phyloP scores from a whole-genome alignment of 306 rosid species.

The Clitoria ternatea region DNA sequence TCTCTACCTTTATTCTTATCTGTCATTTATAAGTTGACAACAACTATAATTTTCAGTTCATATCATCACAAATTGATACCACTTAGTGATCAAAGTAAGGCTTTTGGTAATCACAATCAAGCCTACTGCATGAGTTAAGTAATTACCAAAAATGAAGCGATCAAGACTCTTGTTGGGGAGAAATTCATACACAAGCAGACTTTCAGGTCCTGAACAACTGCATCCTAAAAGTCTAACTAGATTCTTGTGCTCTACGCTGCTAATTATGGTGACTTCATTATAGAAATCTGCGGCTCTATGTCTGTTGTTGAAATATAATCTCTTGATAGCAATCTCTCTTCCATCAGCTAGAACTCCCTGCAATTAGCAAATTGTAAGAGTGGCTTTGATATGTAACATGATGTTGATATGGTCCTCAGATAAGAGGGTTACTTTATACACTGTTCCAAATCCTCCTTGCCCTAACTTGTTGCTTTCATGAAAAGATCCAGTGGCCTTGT shows the following conservation, averaged over 20 bases:
- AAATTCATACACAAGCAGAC: slow-evolving; percentile 83
- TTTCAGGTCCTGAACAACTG: slow-evolving; percentile 94
- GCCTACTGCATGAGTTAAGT: background rate
- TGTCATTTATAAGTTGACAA: slow-evolving; percentile 29
- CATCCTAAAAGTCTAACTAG: slow-evolving; percentile 82
- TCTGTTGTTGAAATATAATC: slow-evolving; percentile 77
- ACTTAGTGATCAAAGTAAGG: background rate
- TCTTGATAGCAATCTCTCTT: slow-evolving; percentile 89
- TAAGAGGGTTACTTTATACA: slow-evolving; percentile 61
- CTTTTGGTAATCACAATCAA: background rate
- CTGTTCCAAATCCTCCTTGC: slow-evolving; percentile 95
- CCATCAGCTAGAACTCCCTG: slow-evolving; percentile 74
- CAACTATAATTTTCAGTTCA: background rate
- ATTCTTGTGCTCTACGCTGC: slow-evolving; percentile 82
- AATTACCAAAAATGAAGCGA: slow-evolving; percentile 72
- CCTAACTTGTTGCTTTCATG: slow-evolving; percentile 67
- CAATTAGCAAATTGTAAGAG: slow-evolving; percentile 15
- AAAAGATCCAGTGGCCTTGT: slow-evolving; percentile 78
- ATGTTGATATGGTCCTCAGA: background rate
- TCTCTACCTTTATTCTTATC: slow-evolving; percentile 57
- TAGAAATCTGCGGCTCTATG: slow-evolving; percentile 86
- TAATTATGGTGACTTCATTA: slow-evolving; percentile 83
- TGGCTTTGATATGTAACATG: slow-evolving; percentile 2
- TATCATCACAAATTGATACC: background rate
- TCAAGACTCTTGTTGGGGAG: slow-evolving; percentile 85